Base-by-base conservation (phyloP, 768 basidiomycete species). In the Tricholoma matsutake region DNA sequence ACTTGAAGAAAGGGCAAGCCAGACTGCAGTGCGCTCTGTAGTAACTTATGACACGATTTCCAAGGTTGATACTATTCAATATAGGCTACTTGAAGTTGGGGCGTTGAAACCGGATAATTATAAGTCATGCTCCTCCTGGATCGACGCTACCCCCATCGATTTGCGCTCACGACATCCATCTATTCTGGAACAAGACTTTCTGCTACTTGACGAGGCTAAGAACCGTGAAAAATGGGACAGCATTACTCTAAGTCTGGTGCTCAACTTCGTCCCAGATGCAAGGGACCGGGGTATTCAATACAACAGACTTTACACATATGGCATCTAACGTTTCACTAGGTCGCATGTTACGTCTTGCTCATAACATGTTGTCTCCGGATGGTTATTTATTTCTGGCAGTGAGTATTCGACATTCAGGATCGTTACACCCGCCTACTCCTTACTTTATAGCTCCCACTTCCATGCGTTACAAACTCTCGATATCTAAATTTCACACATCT, bases 41-140 rank as follows among this genome's bases (percentile, higher is more conserved):
- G 14, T 10, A 41, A 31, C 22, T 43, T 18, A n/a, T 56, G 29
- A 60, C 41, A 49, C n/a, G 25, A 13, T 61, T 29, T 5, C 29
- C n/a, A 16, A 53, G 29, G 16, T n/a, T 53, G 9, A 32, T 10
- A 29, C 4, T 31, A n/a, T 9, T 18, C n/a, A 3, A 25, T 37
- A 3, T 63, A 96, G 94, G 56, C 74, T 96, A 57, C 82, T 97
- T 4, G 94, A 97, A 75, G 89, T 96, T 1, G 94, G 95, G 0
- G 94, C 95, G 11, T 78, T 97, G 49, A 86, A 83, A 62, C 91
- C 89, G 9, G 88, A 92, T 66, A 97, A 96, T 72, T 95, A 90
- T 68, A 76, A 73, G 6, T 74, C 79, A 4, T 89, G 85, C 61
- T 71, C 78, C 9, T 73, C 82, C 1, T 96, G 94, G 93, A 85